phyloP scores from a whole-genome alignment of 2,329 filamentous ascomycete genomes.

The Ophiosphaerella korrae region DNA sequence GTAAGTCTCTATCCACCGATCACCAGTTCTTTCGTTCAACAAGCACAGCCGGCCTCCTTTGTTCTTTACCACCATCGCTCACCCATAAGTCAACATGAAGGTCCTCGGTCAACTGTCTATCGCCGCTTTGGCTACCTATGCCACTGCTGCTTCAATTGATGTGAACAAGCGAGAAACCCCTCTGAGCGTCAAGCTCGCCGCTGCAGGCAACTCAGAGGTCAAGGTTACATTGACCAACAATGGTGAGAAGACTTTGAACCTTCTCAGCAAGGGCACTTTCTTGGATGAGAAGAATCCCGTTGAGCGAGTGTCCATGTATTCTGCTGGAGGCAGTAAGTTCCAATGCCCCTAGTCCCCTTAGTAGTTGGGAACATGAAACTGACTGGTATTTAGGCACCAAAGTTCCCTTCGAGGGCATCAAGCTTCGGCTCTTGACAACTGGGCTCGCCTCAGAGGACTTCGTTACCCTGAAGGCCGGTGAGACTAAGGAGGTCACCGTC shows the following conservation, averaged over 20 bases:
- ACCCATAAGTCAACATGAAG: slow-evolving; percentile 30
- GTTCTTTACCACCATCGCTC: slow-evolving; percentile 8
- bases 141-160: slow-evolving; percentile 34
- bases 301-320: slow-evolving; percentile 60
- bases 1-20: slow-evolving; percentile 22
- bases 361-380: not conserved
- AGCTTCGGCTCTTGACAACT: slow-evolving; percentile 54
- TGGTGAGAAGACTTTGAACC: slow-evolving; percentile 55
- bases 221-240: slow-evolving; percentile 62
- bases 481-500: slow-evolving; percentile 60
- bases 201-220: slow-evolving; percentile 59
- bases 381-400: slow-evolving; percentile 43
- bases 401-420: slow-evolving; percentile 60
- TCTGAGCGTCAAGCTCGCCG: slow-evolving; percentile 50
- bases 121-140: slow-evolving; percentile 33
- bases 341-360: not conserved
- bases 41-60: slow-evolving; percentile 7
- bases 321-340: slow-evolving; percentile 49
- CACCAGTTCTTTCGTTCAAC: slow-evolving; percentile 21
- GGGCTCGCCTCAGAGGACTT: slow-evolving; percentile 58
- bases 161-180: slow-evolving; percentile 42
- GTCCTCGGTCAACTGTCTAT: slow-evolving; percentile 31
- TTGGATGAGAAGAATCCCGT: slow-evolving; percentile 56
- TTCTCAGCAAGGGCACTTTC: slow-evolving; percentile 61
- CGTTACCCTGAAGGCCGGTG: slow-evolving; percentile 52